Evolutionary conservation across 2,329 filamentous ascomycete species (phyloP).

Genomic region (Diplocarpon mali): DNA sequence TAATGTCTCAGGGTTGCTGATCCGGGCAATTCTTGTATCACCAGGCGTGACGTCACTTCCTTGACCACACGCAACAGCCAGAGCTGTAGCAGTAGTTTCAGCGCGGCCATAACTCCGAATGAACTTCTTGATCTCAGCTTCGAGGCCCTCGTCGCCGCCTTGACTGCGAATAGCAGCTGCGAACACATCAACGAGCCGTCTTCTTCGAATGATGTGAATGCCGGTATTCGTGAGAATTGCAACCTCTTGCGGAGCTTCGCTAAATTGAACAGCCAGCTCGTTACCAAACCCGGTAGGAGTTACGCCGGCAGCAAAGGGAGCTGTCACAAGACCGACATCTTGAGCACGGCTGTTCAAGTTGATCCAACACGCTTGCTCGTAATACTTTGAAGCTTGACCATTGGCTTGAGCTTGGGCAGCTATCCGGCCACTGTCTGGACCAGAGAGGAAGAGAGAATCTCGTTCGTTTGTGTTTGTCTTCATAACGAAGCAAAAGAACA

Average conservation of each 20-base stretch:
- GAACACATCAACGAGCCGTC: slow-evolving; percentile 85
- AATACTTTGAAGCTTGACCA: slow-evolving; percentile 36
- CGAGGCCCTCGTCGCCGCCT: slow-evolving; percentile 67
- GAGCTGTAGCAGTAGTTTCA: slow-evolving; percentile 79
- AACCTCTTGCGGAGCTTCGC: slow-evolving; percentile 69
- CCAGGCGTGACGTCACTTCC: slow-evolving; percentile 64
- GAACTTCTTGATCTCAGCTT: slow-evolving; percentile 73
- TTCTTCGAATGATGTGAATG: slow-evolving; percentile 72
- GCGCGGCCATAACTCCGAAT: slow-evolving; percentile 76
- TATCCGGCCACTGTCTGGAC: slow-evolving; percentile 83
- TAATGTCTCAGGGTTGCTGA: slow-evolving; percentile 74
- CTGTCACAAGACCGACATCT: slow-evolving; percentile 66
- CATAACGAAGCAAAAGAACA: slow-evolving; percentile 76
- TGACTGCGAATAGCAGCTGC: slow-evolving; percentile 66
- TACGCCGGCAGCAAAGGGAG: slow-evolving; percentile 56
- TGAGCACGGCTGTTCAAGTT: slow-evolving; percentile 63
- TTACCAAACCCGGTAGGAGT: slow-evolving; percentile 80
- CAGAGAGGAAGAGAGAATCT: slow-evolving; percentile 71
- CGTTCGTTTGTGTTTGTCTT: slow-evolving; percentile 46
- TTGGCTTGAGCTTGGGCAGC: slow-evolving; percentile 38
- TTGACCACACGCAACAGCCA: slow-evolving; percentile 92
- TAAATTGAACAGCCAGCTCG: slow-evolving; percentile 92
- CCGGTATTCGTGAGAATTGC: slow-evolving; percentile 87
- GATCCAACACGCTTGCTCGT: slow-evolving; percentile 73
- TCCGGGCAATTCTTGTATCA: slow-evolving; percentile 56